These are phyloP conservation scores for Biscutella laevigata DNA, from an alignment of 441 rosid species.

Conservation along the genomic window DNA sequence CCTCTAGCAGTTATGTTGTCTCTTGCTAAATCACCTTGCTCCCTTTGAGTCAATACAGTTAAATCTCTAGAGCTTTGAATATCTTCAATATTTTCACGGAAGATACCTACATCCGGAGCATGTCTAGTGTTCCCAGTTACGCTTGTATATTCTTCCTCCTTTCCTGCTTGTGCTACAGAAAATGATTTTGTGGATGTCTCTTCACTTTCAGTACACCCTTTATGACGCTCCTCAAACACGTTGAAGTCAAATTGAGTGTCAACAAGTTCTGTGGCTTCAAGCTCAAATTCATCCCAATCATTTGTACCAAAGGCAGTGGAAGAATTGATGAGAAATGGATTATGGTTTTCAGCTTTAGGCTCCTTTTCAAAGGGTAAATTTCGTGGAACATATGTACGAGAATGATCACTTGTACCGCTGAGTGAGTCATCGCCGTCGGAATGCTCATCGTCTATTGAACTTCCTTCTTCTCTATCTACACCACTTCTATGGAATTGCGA, in stretches of 20 bases:
- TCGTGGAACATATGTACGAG: conserved; percentile 24
- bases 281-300: conserved; percentile 91
- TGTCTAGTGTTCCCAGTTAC: conserved; percentile 14
- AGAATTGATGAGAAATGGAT: conserved; percentile 60
- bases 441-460: conserved; percentile 35
- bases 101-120: conserved; percentile 26
- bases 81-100: conserved; percentile 20
- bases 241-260: conserved; percentile 32
- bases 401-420: conserved; percentile 48
- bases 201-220: conserved; percentile 26
- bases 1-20: conserved; percentile 28
- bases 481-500: conserved; percentile 15
- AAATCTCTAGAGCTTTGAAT: conserved; percentile 19
- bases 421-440: conserved; percentile 65
- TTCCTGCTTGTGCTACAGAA: conserved; percentile 27
- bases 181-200: conserved; percentile 6
- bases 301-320: conserved; percentile 75
- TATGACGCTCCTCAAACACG: conserved; percentile 24
- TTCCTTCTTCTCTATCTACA: conserved; percentile 31
- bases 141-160: conserved; percentile 18
- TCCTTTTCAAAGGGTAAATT: conserved; percentile 15
- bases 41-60: conserved; percentile 20
- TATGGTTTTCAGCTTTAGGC: conserved; percentile 29
- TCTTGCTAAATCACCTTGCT: conserved; percentile 31
- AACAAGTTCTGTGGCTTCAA: conserved; percentile 36